Conservation (phyloP, 805 yeast species). For the Lachancea kluyveri region DNA sequence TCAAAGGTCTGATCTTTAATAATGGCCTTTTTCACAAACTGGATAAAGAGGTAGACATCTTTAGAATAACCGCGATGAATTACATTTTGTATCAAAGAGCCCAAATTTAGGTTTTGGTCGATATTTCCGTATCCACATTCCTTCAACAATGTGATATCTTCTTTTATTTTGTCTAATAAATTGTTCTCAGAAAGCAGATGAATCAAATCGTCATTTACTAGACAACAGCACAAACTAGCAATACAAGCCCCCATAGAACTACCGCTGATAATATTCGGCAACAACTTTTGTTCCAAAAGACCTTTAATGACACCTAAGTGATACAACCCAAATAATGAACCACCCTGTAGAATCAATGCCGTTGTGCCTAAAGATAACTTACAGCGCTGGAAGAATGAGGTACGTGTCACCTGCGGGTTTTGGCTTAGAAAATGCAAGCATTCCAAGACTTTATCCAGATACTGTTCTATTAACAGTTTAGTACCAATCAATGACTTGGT, state of each 20-base stretch:
- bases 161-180: constrained; percentile 40
- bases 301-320: constrained; percentile 91
- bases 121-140: constrained; percentile 38
- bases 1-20: constrained; percentile 87
- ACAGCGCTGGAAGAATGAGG: constrained; percentile 80
- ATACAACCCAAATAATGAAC: constrained; percentile 88
- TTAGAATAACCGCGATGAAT: constrained; percentile 78
- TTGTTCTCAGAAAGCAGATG: constrained; percentile 36
- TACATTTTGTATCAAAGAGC: constrained; percentile 68
- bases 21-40: constrained; percentile 59
- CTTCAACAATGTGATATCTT: constrained; percentile 52
- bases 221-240: constrained; percentile 76
- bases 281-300: constrained; percentile 60
- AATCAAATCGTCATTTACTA: constrained; percentile 58
- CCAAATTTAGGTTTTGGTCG: constrained; percentile 36
- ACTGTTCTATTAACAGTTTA: constrained; percentile 68
- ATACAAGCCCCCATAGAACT: constrained; percentile 92
- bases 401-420: constrained; percentile 42
- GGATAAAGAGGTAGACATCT: constrained; percentile 72
- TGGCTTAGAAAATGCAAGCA: constrained; percentile 56
- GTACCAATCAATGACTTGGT: constrained; percentile 85
- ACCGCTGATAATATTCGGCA: constrained; percentile 86
- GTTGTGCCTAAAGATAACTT: constrained; percentile 82
- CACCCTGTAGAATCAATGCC: constrained; percentile 89
- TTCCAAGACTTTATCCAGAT: constrained; percentile 63